These are phyloP conservation scores for Jatropha curcas DNA, from an alignment of 345 rosid genomes.

Conservation along the genomic window DNA sequence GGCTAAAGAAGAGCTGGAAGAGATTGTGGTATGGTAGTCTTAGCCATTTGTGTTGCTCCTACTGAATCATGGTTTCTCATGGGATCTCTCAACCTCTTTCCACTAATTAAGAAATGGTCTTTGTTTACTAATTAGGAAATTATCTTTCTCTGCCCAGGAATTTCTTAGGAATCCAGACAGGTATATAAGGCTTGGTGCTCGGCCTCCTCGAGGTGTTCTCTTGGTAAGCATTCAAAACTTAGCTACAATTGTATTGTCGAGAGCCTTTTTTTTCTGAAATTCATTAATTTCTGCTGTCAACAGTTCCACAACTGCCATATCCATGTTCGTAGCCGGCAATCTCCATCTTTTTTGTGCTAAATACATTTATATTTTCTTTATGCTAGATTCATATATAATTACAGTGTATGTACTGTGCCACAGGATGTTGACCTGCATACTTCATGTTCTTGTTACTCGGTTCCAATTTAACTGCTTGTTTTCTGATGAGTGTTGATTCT, in stretches of 20 bases:
- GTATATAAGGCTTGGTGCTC: constrained; percentile 84
- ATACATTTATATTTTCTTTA: background rate
- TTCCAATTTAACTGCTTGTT: background rate
- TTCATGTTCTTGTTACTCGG: background rate
- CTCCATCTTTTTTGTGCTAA: background rate
- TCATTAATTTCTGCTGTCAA: background rate
- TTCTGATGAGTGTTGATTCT: background rate
- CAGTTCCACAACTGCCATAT: background rate
- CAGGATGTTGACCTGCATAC: background rate
- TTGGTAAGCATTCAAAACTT: constrained; percentile 56
- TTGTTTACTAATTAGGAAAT: constrained; percentile 25
- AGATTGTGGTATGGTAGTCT: constrained; percentile 73
- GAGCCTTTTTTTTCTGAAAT: background rate
- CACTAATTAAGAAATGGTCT: constrained; percentile 24
- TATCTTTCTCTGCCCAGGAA: constrained; percentile 61
- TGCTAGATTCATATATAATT: background rate
- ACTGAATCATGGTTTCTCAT: constrained; percentile 5
- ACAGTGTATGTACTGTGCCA: background rate
- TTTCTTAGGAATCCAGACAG: constrained; percentile 91
- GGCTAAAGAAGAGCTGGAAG: constrained; percentile 98
- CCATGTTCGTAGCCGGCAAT: background rate
- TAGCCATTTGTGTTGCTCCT: constrained; percentile 4
- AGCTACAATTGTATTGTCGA: background rate
- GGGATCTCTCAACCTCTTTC: background rate
- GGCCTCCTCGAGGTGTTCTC: constrained; percentile 97